Evolutionary conservation across 2,329 filamentous ascomycete genomes (phyloP).

Genomic region (Aspergillus hiratsukae): DNA sequence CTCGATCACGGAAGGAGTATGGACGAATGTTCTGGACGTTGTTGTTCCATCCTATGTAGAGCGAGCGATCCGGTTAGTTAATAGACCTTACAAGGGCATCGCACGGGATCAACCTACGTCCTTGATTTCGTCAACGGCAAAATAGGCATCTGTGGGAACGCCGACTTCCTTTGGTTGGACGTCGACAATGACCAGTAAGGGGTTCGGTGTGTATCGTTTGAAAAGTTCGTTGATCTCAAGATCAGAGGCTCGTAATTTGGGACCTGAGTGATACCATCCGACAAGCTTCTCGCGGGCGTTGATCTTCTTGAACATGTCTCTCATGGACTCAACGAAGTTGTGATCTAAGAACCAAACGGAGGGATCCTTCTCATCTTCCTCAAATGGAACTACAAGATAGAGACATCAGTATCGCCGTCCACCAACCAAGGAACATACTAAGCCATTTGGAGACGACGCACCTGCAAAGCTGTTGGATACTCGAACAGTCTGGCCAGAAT

Average conservation of each 20-base stretch:
- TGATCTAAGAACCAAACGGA: constrained; percentile 99
- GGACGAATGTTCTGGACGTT: constrained; percentile 94
- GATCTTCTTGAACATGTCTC: constrained; percentile 99
- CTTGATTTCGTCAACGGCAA: constrained; percentile 98
- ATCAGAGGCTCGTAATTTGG: constrained; percentile 93
- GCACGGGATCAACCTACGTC: constrained; percentile 61
- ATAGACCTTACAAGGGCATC: not conserved
- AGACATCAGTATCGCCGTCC: constrained; percentile 16
- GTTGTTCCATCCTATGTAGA: constrained; percentile 80
- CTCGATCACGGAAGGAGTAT: constrained; percentile 97
- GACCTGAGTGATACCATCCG: constrained; percentile 98
- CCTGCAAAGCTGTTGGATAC: constrained; percentile 99
- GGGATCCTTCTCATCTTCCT: constrained; percentile 97
- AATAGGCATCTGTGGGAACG: constrained; percentile 97
- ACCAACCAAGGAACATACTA: not conserved
- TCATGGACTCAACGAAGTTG: constrained; percentile 99
- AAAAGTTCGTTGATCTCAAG: constrained; percentile 99
- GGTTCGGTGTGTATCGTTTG: constrained; percentile 97
- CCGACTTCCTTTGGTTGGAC: constrained; percentile 97
- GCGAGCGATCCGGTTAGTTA: not conserved
- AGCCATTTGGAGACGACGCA: constrained; percentile 42
- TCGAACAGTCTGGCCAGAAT: constrained; percentile 90
- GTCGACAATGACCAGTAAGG: constrained; percentile 94
- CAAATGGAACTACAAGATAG: constrained; percentile 72
- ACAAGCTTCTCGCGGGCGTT: constrained; percentile 98